A percentile compares a stretch with the other conserved stretches of the same genome.
phyloP scores from a whole-genome alignment of 345 rosid species.

The Boechera stricta region DNA sequence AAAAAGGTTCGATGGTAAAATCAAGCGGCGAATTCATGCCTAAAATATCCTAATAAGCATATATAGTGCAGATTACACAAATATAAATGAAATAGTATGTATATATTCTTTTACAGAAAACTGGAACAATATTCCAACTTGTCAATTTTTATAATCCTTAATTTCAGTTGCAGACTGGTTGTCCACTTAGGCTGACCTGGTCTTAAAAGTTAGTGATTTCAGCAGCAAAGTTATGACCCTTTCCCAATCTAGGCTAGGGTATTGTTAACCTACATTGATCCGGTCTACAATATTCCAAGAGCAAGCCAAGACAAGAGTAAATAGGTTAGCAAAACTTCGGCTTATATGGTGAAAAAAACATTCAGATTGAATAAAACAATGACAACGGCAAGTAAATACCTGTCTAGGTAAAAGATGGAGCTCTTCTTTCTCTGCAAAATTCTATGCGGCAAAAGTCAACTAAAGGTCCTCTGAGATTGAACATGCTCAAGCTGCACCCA shows the following conservation, averaged over 20 bases:
- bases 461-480: conserved; percentile 4
- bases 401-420: neutral
- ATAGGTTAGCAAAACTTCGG: neutral
- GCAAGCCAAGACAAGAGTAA: conserved; percentile 25
- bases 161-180: conserved; percentile 19
- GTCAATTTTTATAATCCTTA: conserved; percentile 21
- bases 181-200: conserved; percentile 40
- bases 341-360: neutral
- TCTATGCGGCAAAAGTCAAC: conserved; percentile 4
- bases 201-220: conserved; percentile 1
- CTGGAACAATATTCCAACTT: conserved; percentile 4
- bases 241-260: conserved; percentile 19
- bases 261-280: neutral
- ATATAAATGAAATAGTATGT: neutral
- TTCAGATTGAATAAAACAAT: conserved; percentile 1
- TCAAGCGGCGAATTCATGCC: conserved; percentile 2
- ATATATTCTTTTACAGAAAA: neutral
- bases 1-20: neutral
- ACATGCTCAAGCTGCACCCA: conserved; percentile 13
- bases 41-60: neutral
- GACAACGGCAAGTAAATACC: conserved; percentile 7
- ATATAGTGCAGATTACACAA: neutral
- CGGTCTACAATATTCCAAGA: conserved; percentile 12
- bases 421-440: conserved; percentile 7
- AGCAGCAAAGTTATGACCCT: conserved; percentile 10